phyloP scores from a whole-genome alignment of 1,284 basidiomycete genomes.

The Vanrija sp. region DNA sequence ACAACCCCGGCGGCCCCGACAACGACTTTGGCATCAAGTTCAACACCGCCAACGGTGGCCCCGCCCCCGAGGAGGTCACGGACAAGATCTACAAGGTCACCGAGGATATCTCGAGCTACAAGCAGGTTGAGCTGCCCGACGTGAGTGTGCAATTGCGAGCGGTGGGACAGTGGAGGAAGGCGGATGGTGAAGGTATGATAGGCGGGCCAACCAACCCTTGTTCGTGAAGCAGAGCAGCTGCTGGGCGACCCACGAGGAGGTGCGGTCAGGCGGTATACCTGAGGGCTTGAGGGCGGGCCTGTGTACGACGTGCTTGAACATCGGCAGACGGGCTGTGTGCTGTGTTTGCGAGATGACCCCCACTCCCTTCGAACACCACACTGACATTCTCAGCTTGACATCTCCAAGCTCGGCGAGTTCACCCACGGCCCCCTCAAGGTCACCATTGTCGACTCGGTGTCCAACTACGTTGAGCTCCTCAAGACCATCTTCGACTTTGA shows the following conservation, averaged over 20 bases:
- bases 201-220: no score
- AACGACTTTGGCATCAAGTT: slow-evolving; percentile 99
- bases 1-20: slow-evolving; percentile 96
- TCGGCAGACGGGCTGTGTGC: no score
- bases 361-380: neutral
- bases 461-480: slow-evolving; percentile 81
- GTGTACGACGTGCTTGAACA: no score
- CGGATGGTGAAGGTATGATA: no score
- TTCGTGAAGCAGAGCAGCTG: no score
- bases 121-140: slow-evolving; percentile 71
- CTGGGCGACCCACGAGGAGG: no score
- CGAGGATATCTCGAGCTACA: slow-evolving; percentile 81
- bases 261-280: no score
- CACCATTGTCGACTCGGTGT: slow-evolving; percentile 89
- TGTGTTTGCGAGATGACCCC: no score
- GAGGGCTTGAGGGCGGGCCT: no score
- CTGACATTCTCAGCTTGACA: slow-evolving; percentile 61
- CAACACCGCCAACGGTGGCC: slow-evolving; percentile 95
- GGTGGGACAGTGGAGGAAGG: no score
- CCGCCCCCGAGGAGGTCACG: slow-evolving; percentile 91
- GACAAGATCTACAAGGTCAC: slow-evolving; percentile 90
- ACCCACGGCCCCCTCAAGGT: slow-evolving; percentile 79
- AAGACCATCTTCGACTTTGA: slow-evolving; percentile 91
- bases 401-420: slow-evolving; percentile 75
- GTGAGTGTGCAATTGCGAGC: slow-evolving; percentile 51